Percentiles rank a stretch among this genome's conserved stretches.
Conservation (phyloP, 2,329 filamentous ascomycete species). For the Fonsecaea monophora region DNA sequence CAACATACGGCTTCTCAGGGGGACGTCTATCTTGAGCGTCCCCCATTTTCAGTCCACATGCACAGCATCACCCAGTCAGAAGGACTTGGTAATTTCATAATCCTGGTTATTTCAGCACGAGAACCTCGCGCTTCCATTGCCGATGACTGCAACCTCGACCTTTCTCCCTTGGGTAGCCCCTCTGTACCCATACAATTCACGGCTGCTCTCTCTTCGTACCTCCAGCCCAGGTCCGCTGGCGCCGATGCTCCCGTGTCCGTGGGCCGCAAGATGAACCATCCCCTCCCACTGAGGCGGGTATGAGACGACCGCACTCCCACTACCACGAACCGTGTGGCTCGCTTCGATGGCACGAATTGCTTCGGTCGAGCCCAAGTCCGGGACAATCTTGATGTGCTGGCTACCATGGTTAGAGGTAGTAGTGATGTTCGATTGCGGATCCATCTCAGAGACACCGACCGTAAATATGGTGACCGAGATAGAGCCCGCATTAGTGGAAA, state of each 20-base stretch:
- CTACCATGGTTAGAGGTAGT: conserved; percentile 25
- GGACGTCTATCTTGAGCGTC: background rate
- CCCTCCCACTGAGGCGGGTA: conserved; percentile 46
- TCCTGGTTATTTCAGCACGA: conserved; percentile 22
- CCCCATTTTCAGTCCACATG: background rate
- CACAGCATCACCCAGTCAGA: background rate
- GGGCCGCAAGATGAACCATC: conserved; percentile 37
- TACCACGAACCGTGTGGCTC: conserved; percentile 36
- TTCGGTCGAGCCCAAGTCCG: conserved; percentile 22
- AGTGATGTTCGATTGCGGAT: conserved; percentile 26
- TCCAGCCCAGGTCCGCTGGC: conserved; percentile 41
- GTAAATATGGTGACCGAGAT: conserved; percentile 57
- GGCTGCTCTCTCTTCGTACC: conserved; percentile 26
- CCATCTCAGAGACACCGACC: conserved; percentile 28
- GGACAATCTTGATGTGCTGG: conserved; percentile 30
- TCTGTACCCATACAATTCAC: conserved; percentile 36
- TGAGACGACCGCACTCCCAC: conserved; percentile 40
- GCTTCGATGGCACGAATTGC: conserved; percentile 33
- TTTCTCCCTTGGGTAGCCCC: conserved; percentile 28
- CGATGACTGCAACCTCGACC: conserved; percentile 31
- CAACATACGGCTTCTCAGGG: background rate
- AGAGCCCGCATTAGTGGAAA: conserved; percentile 54
- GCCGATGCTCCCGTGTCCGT: conserved; percentile 32
- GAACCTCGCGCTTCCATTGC: conserved; percentile 35
- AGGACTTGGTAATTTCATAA: background rate